Evolutionary conservation across 306 rosid species (phyloP), one percentile per base, ranked within the genome.

Genomic region (Geum urbanum): DNA sequence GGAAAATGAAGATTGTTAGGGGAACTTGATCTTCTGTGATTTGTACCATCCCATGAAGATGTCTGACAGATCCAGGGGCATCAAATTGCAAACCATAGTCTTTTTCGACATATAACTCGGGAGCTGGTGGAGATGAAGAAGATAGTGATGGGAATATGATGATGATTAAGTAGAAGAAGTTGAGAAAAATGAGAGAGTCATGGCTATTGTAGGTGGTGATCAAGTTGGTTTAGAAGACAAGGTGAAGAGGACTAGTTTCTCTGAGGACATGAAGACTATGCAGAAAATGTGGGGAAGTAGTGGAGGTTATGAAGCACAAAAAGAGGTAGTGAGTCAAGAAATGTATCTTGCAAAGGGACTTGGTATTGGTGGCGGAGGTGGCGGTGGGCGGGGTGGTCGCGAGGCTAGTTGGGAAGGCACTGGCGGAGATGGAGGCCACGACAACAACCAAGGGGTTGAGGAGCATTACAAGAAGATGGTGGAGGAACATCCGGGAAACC

Each of bases 401-500:
- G 84, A 81, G 50, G 63, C 35, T 50, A 73, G 20, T 59, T 76
- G 83, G n/a, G 75, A 14, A 72, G 84, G 83, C 3, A 57, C 62
- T 15, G 85, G 87, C 19, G 87, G 89, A 13, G 86, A 83, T 62
- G 86, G 80, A 52, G 85, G 79, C 51, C 91, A 86, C 63, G 95
- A 86, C 66, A 76, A 71, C 11, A 78, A 73, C 15, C 75, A 63
- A 39, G 86, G 57, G 11, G 84, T 79, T 72, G 96, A 91, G 68
- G 92, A 80, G 74, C 76, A 87, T 65, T 79, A 91, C 75, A 87
- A 81, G 86, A 88, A 62, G 69, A 79, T 87, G 95, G 85, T 91
- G 51, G 81, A 83, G 76, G 87, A 84, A 83, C 87, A 91, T 79
- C 99, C 97, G 1, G 91, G 91, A 7, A 81, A 86, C 64, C 74